Base-by-base conservation (phyloP, 1,284 basidiomycete genomes). In the Sphaerobolus stellatus region DNA sequence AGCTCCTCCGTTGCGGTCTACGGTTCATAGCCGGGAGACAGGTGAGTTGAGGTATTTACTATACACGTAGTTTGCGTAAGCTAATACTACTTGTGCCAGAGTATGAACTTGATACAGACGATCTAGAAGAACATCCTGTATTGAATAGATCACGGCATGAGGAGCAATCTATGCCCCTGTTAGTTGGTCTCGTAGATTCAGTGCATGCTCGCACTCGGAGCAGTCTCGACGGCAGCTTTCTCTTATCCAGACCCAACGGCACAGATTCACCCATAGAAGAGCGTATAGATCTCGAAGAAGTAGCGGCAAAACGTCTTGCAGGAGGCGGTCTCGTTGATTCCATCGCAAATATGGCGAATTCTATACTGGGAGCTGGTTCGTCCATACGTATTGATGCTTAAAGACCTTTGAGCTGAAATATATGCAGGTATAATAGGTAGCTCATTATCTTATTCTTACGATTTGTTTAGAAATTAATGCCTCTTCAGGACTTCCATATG, bases 271-370 rank as follows among this genome's bases (percentile, higher is more conserved):
- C 76, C 16, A 71, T 69, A 40, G 70, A 71, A 41, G 65, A 63
- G n/a, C 67, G 78, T 8, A 64, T 84, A 11, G 82, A 89, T 65
- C 68, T 90, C 52, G 84, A 88, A 31, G 83, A 83, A 58, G 69
- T 91, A 27, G 82, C 82, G 25, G 77, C 80, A 36, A 88, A 88
- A 66, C 76, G 78, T 46, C 77, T 74, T 54, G 79, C 85, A 2
- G 92, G 92, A 24, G 92, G 93, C 27, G 86, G 87, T 1, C 73
- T 95, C 71, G 48, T 94, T 2, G 90, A 93, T 63, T 93, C 90
- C 6, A 82, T 94, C 49, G 90, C 91, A 22, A 94, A 94, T 65
- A 94, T 94, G 92, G 92, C 94, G 28, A 99, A 99, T 69, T 95
- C 93, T 5, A 98, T 99, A 50, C 76, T 99, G 24, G 96, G 96